Percentiles rank a stretch among this genome's conserved stretches.
These are phyloP conservation scores for Pseudogymnoascus sp. DNA, from an alignment of 2,329 filamentous ascomycete species.

Conservation along the genomic window DNA sequence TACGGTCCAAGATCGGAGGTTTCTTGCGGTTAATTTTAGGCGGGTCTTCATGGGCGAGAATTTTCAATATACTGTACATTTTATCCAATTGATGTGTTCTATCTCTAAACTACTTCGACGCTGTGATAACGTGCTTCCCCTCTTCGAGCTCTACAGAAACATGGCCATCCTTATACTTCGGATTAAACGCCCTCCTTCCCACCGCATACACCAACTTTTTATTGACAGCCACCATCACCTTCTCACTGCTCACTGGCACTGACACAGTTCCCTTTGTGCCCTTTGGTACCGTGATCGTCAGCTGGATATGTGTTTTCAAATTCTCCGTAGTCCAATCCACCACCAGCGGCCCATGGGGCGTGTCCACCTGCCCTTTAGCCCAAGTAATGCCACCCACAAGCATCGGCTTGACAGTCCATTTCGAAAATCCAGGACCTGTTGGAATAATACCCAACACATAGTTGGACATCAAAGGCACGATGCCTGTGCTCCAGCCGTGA, in stretches of 20 bases:
- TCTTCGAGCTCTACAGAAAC: slow-evolving; percentile 11
- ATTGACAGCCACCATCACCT: slow-evolving; percentile 18
- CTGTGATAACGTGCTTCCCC: not conserved
- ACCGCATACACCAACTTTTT: not conserved
- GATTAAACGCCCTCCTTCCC: not conserved
- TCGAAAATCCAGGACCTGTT: slow-evolving; percentile 35
- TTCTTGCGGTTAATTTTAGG: not conserved
- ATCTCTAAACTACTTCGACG: not conserved
- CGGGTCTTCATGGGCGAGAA: not conserved
- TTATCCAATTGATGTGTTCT: not conserved
- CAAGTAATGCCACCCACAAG: slow-evolving; percentile 31
- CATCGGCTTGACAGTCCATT: slow-evolving; percentile 35
- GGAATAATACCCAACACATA: slow-evolving; percentile 42
- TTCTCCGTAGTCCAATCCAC: slow-evolving; percentile 33
- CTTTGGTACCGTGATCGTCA: slow-evolving; percentile 29
- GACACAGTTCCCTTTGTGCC: slow-evolving; percentile 21
- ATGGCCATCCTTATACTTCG: slow-evolving; percentile 15
- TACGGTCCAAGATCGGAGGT: not conserved
- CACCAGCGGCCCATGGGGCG: slow-evolving; percentile 32
- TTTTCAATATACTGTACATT: not conserved
- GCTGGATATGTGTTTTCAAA: slow-evolving; percentile 19
- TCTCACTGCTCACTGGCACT: slow-evolving; percentile 18
- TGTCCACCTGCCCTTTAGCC: slow-evolving; percentile 38
- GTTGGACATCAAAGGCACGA: slow-evolving; percentile 39
- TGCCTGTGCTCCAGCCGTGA: slow-evolving; percentile 45